Conservation (phyloP, 495 filamentous ascomycete species). For the Cryomyces minteri region DNA sequence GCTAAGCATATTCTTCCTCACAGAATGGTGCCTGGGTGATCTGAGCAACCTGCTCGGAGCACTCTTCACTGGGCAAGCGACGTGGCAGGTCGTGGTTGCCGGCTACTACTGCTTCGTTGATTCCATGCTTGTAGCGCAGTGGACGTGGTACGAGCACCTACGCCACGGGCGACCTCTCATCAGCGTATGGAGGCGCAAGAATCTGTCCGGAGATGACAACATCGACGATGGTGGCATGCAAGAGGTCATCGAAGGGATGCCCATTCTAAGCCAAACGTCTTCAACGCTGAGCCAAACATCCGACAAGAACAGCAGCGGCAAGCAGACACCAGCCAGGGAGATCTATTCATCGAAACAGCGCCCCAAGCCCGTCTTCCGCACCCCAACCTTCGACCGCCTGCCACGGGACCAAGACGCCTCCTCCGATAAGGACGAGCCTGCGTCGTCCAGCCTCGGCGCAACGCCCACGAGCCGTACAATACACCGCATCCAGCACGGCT, state of each 20-base stretch:
- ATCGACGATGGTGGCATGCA: conserved; percentile 6
- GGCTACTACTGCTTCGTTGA: conserved; percentile 54
- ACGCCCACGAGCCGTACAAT: conserved; percentile 6
- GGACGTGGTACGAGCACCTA: conserved; percentile 46
- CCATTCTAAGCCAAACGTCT: neutral
- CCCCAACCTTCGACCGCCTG: conserved; percentile 3
- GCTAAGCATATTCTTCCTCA: conserved; percentile 47
- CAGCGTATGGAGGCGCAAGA: conserved; percentile 8
- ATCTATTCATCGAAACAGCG: conserved; percentile 1
- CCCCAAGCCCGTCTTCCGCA: conserved; percentile 6
- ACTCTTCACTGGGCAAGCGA: conserved; percentile 45
- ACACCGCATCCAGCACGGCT: conserved; percentile 1
- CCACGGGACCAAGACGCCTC: no score
- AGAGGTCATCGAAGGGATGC: conserved; percentile 4
- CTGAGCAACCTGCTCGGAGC: conserved; percentile 49
- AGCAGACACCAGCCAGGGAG: neutral
- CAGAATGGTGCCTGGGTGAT: conserved; percentile 54
- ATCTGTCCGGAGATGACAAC: conserved; percentile 4
- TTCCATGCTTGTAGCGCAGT: conserved; percentile 41
- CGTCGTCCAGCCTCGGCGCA: neutral
- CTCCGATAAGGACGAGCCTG: neutral
- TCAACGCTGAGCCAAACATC: neutral
- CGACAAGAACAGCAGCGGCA: neutral
- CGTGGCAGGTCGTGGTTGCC: conserved; percentile 52
- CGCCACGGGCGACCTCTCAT: conserved; percentile 20